phyloP scores from a whole-genome alignment of 768 basidiomycete species.

The Amanita subjunquillea region DNA sequence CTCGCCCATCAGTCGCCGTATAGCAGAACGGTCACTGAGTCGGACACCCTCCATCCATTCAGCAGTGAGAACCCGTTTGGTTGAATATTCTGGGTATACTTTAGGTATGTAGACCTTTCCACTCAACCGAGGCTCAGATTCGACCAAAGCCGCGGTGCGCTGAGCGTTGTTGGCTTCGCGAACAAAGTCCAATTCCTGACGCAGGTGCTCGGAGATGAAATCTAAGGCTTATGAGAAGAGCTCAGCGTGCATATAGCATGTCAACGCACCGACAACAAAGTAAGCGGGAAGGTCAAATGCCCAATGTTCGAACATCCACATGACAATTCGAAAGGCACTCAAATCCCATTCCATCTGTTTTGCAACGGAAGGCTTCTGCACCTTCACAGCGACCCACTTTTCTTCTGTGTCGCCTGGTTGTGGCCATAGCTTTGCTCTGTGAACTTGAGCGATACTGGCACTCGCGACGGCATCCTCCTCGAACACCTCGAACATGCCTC shows the following conservation, averaged over 20 bases:
- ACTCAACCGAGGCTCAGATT: constrained; percentile 57
- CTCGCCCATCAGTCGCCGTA: constrained; percentile 53
- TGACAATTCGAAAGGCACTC: constrained; percentile 54
- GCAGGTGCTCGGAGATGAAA: constrained; percentile 72
- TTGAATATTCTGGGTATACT: constrained; percentile 63
- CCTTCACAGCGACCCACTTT: constrained; percentile 84
- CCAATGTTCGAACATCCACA: constrained; percentile 73
- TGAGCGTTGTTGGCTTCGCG: constrained; percentile 72
- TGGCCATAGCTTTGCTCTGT: constrained; percentile 54
- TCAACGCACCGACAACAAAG: constrained; percentile 57
- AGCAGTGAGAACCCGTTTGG: constrained; percentile 70
- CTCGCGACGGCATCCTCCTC: constrained; percentile 72
- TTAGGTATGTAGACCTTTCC: constrained; percentile 72
- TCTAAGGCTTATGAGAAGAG: constrained; percentile 25
- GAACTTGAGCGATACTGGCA: constrained; percentile 90
- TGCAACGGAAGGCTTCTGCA: constrained; percentile 82
- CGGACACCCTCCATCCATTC: constrained; percentile 81
- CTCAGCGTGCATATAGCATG: background rate
- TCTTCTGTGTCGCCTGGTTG: constrained; percentile 27
- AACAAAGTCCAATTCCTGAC: constrained; percentile 74
- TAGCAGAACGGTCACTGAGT: constrained; percentile 49
- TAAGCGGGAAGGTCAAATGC: constrained; percentile 82
- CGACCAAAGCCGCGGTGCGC: constrained; percentile 58
- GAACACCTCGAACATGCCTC: constrained; percentile 71
- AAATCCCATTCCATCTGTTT: constrained; percentile 86